These are phyloP conservation scores for Taxillus chinensis DNA, from an alignment of 164 flowering plant genomes.

Conservation along the genomic window DNA sequence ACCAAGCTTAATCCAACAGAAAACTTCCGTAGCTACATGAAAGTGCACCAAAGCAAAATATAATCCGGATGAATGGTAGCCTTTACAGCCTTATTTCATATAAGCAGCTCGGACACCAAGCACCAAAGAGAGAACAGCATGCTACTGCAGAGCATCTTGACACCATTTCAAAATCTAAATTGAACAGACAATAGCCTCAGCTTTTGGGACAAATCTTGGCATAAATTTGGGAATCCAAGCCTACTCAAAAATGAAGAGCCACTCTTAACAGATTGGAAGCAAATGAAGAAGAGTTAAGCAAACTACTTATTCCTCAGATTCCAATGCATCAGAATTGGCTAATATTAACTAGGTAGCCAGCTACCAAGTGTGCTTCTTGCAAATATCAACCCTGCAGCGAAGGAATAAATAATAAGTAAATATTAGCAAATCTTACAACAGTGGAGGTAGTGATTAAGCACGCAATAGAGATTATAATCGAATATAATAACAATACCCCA, in stretches of 20 bases:
- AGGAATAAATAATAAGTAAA: background rate
- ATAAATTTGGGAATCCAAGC: constrained; percentile 4
- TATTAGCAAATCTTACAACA: background rate
- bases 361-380: constrained; percentile 13
- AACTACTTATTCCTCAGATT: constrained; percentile 18
- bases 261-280: constrained; percentile 14
- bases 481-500: constrained; percentile 22
- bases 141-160: constrained; percentile 22
- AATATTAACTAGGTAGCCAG: constrained; percentile 18
- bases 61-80: constrained; percentile 25
- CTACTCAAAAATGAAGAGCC: constrained; percentile 3
- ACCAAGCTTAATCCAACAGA: constrained; percentile 38
- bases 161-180: constrained; percentile 3
- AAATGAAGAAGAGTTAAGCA: constrained; percentile 11
- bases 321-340: constrained; percentile 11
- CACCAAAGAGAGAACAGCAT: constrained; percentile 7
- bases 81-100: constrained; percentile 38
- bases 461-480: background rate
- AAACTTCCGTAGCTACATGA: constrained; percentile 13
- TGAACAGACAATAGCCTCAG: constrained; percentile 9
- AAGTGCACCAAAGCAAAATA: constrained; percentile 15
- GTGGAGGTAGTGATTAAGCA: background rate
- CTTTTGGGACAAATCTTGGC: constrained; percentile 4
- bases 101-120: constrained; percentile 6
- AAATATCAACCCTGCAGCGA: constrained; percentile 42